phyloP scores from a whole-genome alignment of 371 early-diverging fungal species.

The Rhizopus sp. region DNA sequence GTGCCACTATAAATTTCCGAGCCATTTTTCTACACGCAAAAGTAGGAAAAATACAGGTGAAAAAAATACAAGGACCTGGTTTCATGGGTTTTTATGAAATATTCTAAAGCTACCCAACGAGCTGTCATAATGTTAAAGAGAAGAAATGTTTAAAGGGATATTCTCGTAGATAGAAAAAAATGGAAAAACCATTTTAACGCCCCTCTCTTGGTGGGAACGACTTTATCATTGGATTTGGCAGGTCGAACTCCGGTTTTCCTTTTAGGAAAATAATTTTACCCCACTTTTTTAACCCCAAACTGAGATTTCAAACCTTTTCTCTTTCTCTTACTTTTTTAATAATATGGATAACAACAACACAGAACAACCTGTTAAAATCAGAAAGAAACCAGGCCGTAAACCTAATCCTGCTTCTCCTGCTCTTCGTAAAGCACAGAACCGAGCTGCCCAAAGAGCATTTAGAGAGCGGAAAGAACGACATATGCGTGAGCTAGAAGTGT shows the following conservation, averaged over 20 bases:
- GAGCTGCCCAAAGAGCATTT: slow-evolving; percentile 83
- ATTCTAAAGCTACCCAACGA: slow-evolving; percentile 1
- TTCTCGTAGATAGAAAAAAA: not conserved
- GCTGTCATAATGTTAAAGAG: not conserved
- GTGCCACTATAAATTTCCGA: slow-evolving; percentile 1
- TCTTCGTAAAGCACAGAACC: slow-evolving; percentile 79
- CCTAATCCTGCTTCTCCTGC: slow-evolving; percentile 73
- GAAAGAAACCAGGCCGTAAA: slow-evolving; percentile 85
- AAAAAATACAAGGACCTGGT: not conserved
- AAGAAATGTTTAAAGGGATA: not conserved
- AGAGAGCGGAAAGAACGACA: slow-evolving; percentile 80
- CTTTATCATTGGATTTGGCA: not conserved
- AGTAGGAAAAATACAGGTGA: not conserved
- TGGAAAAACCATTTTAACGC: slow-evolving; percentile 2
- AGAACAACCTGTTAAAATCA: slow-evolving; percentile 41
- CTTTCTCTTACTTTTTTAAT: slow-evolving; percentile 2
- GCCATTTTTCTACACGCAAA: not conserved
- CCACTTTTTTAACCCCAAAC: not conserved
- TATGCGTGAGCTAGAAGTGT: slow-evolving; percentile 64
- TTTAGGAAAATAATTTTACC: slow-evolving; percentile 2
- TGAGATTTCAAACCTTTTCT: slow-evolving; percentile 4
- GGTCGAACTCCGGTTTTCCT: not conserved
- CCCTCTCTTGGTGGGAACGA: not conserved
- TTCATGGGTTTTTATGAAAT: not conserved
- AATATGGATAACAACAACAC: slow-evolving; percentile 1